Base-by-base conservation (phyloP, 352 stramenopile species). In the Phytophthora europaea region DNA sequence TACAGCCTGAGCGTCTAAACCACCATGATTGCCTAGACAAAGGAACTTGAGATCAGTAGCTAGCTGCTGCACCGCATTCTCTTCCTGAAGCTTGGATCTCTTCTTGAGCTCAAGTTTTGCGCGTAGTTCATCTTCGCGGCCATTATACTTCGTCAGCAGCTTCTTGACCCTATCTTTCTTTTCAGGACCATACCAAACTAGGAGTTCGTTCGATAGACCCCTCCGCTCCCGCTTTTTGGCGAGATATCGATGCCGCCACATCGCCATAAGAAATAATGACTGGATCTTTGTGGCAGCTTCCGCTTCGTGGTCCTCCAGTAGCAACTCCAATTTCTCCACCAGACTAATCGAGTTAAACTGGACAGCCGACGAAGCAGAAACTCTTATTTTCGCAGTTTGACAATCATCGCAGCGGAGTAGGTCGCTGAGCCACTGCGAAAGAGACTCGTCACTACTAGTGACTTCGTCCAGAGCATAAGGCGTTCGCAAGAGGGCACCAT, bases 281-380 rank as follows among this genome's bases (percentile, higher is more conserved):
- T 88, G 79, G 15, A 87, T 74, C 51, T n/a, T 69, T 26, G 68
- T 57, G 15, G 72, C 65, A 47, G 81, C 81, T 58, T 75, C 55
- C 15, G 36, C 47, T 74, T 88, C 74, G 52, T 80, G 61, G 16
- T 70, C 50, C 52, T 82, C 61, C 10, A 87, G 73, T 36, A 80
- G 56, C 16, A 83, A 48, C 53, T 88, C 81, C 47, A 88, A 66
- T n/a, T 61, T 73, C 65, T 87, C 77, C 34, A 87, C 69, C 5
- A 74, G 61, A 40, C 60, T 69, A 28, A 82, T 69, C 1, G 69
- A 73, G 18, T 56, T 50, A 43, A 88, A 85, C 12, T 67, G 40
- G 45, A 88, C 54, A 16, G 38, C 55, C 12, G 23, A 61, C 8
- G 70, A 73, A 34, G 67, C 50, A 20, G 51, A 65, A 57, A 83